Percentiles rank a stretch among this genome's conserved stretches.
Evolutionary conservation across 805 yeast genomes (phyloP).

Genomic region (Metschnikowia drakensbergensis): DNA sequence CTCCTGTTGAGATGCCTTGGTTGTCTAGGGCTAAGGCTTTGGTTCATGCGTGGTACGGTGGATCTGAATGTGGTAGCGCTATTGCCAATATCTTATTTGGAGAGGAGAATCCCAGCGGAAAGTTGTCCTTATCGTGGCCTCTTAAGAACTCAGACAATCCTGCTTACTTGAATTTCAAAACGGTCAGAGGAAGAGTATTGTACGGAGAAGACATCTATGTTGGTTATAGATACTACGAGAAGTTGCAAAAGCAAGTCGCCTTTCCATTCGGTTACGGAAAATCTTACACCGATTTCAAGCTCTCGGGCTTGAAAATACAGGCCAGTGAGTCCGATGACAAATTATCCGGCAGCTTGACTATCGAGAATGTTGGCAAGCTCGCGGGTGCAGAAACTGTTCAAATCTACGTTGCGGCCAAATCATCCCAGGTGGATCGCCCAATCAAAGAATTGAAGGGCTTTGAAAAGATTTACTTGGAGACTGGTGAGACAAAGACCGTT

Average conservation of each 20-base stretch:
- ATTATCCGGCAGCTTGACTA: slow-evolving; percentile 33
- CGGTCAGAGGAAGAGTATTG: slow-evolving; percentile 49
- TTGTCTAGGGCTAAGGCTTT: slow-evolving; percentile 36
- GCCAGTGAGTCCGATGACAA: slow-evolving; percentile 22
- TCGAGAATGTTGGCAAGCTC: slow-evolving; percentile 45
- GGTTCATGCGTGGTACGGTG: slow-evolving; percentile 56
- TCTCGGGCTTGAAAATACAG: slow-evolving; percentile 34
- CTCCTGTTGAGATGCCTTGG: slow-evolving; percentile 62
- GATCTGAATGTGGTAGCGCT: slow-evolving; percentile 55
- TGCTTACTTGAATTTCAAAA: slow-evolving; percentile 47
- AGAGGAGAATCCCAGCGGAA: slow-evolving; percentile 58
- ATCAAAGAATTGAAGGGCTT: slow-evolving; percentile 59
- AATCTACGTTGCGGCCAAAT: slow-evolving; percentile 42
- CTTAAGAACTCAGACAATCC: slow-evolving; percentile 51
- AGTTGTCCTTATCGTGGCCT: slow-evolving; percentile 55
- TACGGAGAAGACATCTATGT: slow-evolving; percentile 67
- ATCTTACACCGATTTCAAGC: slow-evolving; percentile 52
- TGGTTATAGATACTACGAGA: slow-evolving; percentile 61
- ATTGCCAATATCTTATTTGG: slow-evolving; percentile 60
- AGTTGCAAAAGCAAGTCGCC: slow-evolving; percentile 42
- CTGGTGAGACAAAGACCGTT: slow-evolving; percentile 43
- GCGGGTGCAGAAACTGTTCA: slow-evolving; percentile 57
- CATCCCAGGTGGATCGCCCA: slow-evolving; percentile 46
- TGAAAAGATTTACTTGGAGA: slow-evolving; percentile 43
- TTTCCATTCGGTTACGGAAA: slow-evolving; percentile 65